These are phyloP conservation scores for Globisporangium rhizosaccharum DNA, from an alignment of 352 stramenopile genomes.

Conservation along the genomic window DNA sequence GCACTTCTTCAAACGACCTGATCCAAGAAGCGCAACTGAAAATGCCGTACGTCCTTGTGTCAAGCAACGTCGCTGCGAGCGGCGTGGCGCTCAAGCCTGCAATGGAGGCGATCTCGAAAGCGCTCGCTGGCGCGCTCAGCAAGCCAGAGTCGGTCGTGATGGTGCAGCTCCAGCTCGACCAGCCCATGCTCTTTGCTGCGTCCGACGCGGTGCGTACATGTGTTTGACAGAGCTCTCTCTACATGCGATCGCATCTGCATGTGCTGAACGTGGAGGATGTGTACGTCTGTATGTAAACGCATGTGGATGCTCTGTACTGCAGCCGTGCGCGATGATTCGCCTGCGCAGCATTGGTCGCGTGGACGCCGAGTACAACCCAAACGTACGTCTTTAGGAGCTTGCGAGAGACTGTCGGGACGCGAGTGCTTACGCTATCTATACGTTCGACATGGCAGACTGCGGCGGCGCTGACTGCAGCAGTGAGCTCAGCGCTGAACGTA, in stretches of 20 bases:
- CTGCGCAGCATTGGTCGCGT: slow-evolving; percentile 51
- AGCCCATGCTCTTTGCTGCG: slow-evolving; percentile 44
- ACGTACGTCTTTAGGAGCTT: slow-evolving; percentile 16
- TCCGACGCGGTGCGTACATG: slow-evolving; percentile 32
- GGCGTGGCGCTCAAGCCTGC: slow-evolving; percentile 23
- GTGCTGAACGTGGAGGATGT: neutral
- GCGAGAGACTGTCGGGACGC: neutral
- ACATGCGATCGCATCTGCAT: neutral
- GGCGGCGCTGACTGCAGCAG: slow-evolving; percentile 30
- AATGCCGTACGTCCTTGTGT: slow-evolving; percentile 52
- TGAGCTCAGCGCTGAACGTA: slow-evolving; percentile 36
- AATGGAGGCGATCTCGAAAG: slow-evolving; percentile 37
- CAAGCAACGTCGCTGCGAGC: slow-evolving; percentile 38
- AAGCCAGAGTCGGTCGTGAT: slow-evolving; percentile 56
- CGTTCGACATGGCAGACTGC: slow-evolving; percentile 23
- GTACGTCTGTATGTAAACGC: neutral
- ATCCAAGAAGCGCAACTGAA: neutral
- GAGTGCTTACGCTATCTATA: neutral
- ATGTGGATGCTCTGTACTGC: neutral
- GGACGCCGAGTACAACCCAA: slow-evolving; percentile 40
- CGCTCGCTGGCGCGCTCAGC: slow-evolving; percentile 29
- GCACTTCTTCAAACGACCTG: neutral
- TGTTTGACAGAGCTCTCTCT: neutral
- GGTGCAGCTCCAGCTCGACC: slow-evolving; percentile 47
- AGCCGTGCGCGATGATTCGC: slow-evolving; percentile 55